phyloP scores from a whole-genome alignment of 257 asterid genomes.

The Perilla frutescens region DNA sequence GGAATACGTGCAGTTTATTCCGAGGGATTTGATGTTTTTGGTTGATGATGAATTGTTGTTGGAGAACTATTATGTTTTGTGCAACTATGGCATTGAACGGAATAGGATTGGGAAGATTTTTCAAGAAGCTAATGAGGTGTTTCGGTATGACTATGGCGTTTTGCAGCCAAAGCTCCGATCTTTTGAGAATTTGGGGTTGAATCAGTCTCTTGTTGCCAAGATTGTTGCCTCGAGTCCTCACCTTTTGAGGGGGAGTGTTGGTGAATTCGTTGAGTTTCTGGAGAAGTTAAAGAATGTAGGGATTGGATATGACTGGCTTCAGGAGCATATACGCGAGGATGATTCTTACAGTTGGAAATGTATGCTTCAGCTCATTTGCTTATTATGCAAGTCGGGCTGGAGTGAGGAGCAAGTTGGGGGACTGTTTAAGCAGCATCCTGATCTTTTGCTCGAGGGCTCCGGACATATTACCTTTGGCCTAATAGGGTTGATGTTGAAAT shows the following conservation, averaged over 20 bases:
- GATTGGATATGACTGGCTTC: conserved; percentile 53
- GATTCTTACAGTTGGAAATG: conserved; percentile 55
- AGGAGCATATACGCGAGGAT: conserved; percentile 47
- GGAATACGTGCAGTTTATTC: conserved; percentile 59
- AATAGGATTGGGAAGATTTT: conserved; percentile 64
- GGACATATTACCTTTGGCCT: conserved; percentile 50
- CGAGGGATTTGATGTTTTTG: conserved; percentile 62
- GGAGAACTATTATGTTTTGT: conserved; percentile 64
- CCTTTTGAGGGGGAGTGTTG: conserved; percentile 50
- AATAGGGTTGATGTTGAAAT: conserved; percentile 59
- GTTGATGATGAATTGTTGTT: conserved; percentile 65
- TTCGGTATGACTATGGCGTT: conserved; percentile 50
- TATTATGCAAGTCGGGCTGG: conserved; percentile 51
- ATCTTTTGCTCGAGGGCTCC: conserved; percentile 57
- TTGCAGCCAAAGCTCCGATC: conserved; percentile 54
- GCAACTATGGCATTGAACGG: conserved; percentile 65
- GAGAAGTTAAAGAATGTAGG: conserved; percentile 49
- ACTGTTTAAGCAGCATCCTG: conserved; percentile 48
- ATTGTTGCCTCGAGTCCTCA: conserved; percentile 59
- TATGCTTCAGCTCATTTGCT: conserved; percentile 49
- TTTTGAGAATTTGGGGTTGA: conserved; percentile 55
- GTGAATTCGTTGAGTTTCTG: conserved; percentile 48
- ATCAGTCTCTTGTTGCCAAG: conserved; percentile 56
- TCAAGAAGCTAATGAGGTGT: conserved; percentile 59
- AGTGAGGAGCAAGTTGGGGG: conserved; percentile 46